Percentiles rank a stretch among this genome's conserved stretches.
These are phyloP conservation scores for Pseudocercospora pini-densiflorae DNA, from an alignment of 2,329 filamentous ascomycete species.

Conservation along the genomic window DNA sequence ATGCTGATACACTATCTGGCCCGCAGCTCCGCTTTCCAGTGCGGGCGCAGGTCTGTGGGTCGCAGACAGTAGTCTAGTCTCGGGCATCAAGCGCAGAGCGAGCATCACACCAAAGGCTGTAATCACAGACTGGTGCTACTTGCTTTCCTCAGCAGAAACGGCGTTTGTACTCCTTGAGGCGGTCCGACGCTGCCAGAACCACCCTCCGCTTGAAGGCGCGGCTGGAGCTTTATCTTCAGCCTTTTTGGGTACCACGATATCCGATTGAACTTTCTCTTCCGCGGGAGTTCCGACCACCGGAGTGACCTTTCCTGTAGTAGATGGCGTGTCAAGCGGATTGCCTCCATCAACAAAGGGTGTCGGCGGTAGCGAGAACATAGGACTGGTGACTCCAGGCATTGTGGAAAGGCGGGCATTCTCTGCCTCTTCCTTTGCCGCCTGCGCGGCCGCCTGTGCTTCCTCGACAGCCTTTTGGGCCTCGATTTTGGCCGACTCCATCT, in stretches of 20 bases:
- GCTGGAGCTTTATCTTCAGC: slow-evolving; percentile 23
- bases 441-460: slow-evolving; percentile 24
- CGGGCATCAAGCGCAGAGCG: too few species aligned
- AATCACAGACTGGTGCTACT: neutral
- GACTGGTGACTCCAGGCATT: slow-evolving; percentile 17
- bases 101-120: too few species aligned
- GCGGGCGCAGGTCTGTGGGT: too few species aligned
- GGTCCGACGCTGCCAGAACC: slow-evolving; percentile 41
- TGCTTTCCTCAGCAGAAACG: slow-evolving; percentile 15
- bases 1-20: neutral
- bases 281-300: slow-evolving; percentile 17
- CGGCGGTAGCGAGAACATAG: slow-evolving; percentile 27
- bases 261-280: slow-evolving; percentile 25
- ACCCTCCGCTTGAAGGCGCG: slow-evolving; percentile 29
- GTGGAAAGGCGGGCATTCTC: slow-evolving; percentile 16
- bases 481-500: slow-evolving; percentile 29
- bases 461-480: slow-evolving; percentile 27
- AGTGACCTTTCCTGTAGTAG: slow-evolving; percentile 4
- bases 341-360: slow-evolving; percentile 23
- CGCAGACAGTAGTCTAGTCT: too few species aligned
- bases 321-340: slow-evolving; percentile 9
- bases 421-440: slow-evolving; percentile 20
- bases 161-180: slow-evolving; percentile 30
- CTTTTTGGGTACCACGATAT: slow-evolving; percentile 22
- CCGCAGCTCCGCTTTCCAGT: too few species aligned